Conservation (phyloP, 331 rosid genomes). For the Acacia concinna region DNA sequence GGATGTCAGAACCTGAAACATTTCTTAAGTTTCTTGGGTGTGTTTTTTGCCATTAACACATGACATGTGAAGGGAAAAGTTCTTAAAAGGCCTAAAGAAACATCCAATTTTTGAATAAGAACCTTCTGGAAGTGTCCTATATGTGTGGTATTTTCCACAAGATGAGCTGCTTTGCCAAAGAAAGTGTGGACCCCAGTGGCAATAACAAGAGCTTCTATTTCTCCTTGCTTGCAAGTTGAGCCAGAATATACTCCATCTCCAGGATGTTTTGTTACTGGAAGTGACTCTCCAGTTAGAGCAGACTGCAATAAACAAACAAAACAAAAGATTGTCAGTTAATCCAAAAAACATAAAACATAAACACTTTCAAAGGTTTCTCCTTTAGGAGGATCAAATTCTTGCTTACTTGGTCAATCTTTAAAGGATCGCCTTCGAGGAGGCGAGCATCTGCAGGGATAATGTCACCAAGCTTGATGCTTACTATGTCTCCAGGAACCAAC, state of each 20-base stretch:
- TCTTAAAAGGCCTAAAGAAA: background rate
- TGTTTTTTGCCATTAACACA: background rate
- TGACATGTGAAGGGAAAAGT: background rate
- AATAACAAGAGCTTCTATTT: slow-evolving; percentile 73
- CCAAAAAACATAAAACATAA: background rate
- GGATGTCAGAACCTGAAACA: slow-evolving; percentile 67
- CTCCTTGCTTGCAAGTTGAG: slow-evolving; percentile 90
- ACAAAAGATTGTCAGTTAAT: background rate
- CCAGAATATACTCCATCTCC: slow-evolving; percentile 76
- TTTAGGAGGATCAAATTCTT: background rate
- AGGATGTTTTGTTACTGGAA: slow-evolving; percentile 56
- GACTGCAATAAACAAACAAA: slow-evolving; percentile 41
- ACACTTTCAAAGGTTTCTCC: background rate
- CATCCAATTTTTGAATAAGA: background rate
- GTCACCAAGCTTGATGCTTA: slow-evolving; percentile 79
- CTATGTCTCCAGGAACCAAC: slow-evolving; percentile 77
- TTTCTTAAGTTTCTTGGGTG: background rate
- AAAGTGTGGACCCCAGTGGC: slow-evolving; percentile 86
- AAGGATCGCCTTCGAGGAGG: slow-evolving; percentile 81
- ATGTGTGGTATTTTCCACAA: slow-evolving; percentile 76
- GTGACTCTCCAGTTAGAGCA: slow-evolving; percentile 86
- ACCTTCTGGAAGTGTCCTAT: slow-evolving; percentile 80
- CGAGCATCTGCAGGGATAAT: slow-evolving; percentile 76
- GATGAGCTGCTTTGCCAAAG: slow-evolving; percentile 87
- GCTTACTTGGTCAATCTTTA: slow-evolving; percentile 70